Conservation (phyloP, 73 alveolate species). For the Paramecium caudatum region DNA sequence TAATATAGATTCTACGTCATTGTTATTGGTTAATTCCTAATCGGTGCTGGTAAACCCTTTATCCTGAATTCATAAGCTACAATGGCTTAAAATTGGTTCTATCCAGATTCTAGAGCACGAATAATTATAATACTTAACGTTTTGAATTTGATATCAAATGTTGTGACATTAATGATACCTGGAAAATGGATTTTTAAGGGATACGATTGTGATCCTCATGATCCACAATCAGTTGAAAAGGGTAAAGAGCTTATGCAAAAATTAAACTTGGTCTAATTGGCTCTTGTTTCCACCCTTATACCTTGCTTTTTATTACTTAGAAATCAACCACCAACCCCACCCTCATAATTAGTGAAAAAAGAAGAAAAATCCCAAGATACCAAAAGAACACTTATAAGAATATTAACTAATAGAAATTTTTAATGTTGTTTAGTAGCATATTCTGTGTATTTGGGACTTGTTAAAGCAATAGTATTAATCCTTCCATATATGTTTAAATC, state of each 20-base stretch:
- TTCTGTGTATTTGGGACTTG: constrained; percentile 35
- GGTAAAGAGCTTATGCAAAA: constrained; percentile 13
- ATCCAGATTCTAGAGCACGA: constrained; percentile 41
- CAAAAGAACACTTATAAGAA: background rate
- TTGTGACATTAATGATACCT: constrained; percentile 31
- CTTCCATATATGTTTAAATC: background rate
- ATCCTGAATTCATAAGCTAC: constrained; percentile 57
- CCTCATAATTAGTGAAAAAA: constrained; percentile 21
- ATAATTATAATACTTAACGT: constrained; percentile 7
- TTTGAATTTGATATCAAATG: constrained; percentile 25
- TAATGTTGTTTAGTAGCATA: background rate
- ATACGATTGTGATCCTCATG: background rate
- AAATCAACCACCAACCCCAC: background rate
- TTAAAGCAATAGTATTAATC: constrained; percentile 1
- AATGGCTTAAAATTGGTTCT: constrained; percentile 57
- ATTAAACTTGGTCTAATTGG: background rate
- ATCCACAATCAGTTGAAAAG: background rate
- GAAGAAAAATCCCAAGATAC: background rate
- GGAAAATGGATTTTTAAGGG: constrained; percentile 52
- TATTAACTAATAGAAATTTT: background rate
- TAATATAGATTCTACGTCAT: constrained; percentile 18
- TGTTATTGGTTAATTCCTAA: constrained; percentile 12
- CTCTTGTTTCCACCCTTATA: background rate
- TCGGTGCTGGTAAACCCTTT: constrained; percentile 60
- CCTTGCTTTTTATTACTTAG: constrained; percentile 27